phyloP scores from a whole-genome alignment of 2,329 filamentous ascomycete species.

The Sordariomycetes sp. region DNA sequence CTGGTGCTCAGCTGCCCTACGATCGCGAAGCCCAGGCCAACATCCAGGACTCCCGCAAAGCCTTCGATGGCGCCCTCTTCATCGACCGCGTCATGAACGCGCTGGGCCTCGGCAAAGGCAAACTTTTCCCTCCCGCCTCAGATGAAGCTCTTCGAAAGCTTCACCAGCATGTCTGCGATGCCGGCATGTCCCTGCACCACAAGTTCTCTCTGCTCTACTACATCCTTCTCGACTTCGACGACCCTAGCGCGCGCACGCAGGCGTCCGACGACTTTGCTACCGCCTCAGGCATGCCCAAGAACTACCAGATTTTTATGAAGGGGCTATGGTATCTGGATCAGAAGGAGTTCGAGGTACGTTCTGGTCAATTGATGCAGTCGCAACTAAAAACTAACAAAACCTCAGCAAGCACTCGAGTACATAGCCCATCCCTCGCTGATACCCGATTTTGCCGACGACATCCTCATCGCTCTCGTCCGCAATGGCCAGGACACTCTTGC shows the following conservation, averaged over 20 bases:
- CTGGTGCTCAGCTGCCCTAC: constrained; percentile 51
- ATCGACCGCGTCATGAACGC: constrained; percentile 68
- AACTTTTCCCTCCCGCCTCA: constrained; percentile 61
- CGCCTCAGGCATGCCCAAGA: constrained; percentile 58
- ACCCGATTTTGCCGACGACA: constrained; percentile 76
- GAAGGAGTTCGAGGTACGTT: constrained; percentile 51
- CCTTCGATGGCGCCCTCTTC: constrained; percentile 62
- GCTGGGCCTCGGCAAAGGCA: constrained; percentile 62
- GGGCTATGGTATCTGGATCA: constrained; percentile 76
- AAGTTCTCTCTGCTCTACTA: constrained; percentile 82
- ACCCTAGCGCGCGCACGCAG: constrained; percentile 38
- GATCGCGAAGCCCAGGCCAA: constrained; percentile 50
- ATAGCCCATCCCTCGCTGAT: constrained; percentile 72
- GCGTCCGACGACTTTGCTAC: constrained; percentile 48
- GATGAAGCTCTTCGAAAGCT: constrained; percentile 59
- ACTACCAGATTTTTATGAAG: constrained; percentile 73
- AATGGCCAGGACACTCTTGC: constrained; percentile 54
- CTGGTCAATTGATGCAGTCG: constrained; percentile 5
- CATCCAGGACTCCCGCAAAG: constrained; percentile 58
- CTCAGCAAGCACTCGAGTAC: constrained; percentile 64
- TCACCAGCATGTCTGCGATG: constrained; percentile 60
- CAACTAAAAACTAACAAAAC: constrained; percentile 39
- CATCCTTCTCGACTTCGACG: constrained; percentile 65
- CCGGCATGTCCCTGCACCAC: constrained; percentile 58
- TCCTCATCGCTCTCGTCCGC: constrained; percentile 59